Evolutionary conservation across 768 basidiomycete genomes (phyloP), one percentile per base, ranked within the genome.

Genomic region (Vararia minispora): DNA sequence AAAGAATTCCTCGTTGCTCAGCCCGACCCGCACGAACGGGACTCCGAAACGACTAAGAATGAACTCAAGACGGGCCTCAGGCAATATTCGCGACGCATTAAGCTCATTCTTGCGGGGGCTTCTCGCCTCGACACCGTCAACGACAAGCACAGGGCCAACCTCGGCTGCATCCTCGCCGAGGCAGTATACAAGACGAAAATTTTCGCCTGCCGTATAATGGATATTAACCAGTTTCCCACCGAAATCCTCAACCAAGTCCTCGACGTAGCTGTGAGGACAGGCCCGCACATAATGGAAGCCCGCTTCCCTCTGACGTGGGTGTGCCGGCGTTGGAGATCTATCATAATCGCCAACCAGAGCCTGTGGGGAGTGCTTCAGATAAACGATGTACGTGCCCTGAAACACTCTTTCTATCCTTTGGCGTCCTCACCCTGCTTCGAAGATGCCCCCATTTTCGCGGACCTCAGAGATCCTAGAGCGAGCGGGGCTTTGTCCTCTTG

Each of bases 221-320:
- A 69, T 28, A 57, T 81, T 42, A 69, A 71, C 51, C 64, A 74
- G 27, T 63, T 82, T 2, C 83, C 82, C 2, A 53, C 62, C 22
- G 83, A 86, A 52, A 74, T 85, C 39, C 58, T 84, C 42, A 58
- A 56, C 57, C 67, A 72, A 42, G 77, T 86, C 47, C 71, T 85
- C 47, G 77, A 72, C 42, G 61, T 61, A 48, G 66, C 74, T 26
- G 64, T 14, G 44, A 47, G 29, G 48, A 60, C 29, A 60, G 66
- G 12, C 39, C 45, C 5, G 63, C 33, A 35, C n/a, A 31, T 23
- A 20, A 13, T 35, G 23, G 6, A 36, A 33, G 46, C 51, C 28
- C 74, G 78, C 34, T 51, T 75, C 24, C 52, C 50, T 35, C 51
- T 83, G 42, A 76, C 77, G 7, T 74, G 70, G 66, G 68, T 74